Evolutionary conservation across 148 eudicot genomes (phyloP), one percentile per base, ranked within the genome.

Genomic region (Rhododendron griersonianum): DNA sequence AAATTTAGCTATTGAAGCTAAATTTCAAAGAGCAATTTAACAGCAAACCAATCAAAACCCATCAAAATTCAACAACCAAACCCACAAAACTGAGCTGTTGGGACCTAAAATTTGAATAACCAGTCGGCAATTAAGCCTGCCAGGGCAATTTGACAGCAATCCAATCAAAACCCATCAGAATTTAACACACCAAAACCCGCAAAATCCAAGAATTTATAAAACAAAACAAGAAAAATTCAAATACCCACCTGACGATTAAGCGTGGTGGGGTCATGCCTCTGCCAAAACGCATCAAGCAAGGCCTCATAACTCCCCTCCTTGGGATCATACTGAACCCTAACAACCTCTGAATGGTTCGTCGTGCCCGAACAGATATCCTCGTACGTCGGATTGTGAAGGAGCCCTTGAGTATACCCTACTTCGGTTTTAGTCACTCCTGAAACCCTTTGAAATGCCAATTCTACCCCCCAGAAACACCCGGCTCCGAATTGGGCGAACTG

Each of bases 381-480:
- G 69, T 92, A 92, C 16, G 73, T 79, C 0, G 94, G 94, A 23
- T 91, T 87, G 57, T 92, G 87, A 55, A 86, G 21, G 71, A 51
- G 77, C 3, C 94, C 93, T 86, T 92, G 94, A 0, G 85, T 48
- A 80, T 92, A 91, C 19, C 94, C 94, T 8, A 89, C 94, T 23
- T 92, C 93, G 5, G 94, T 92, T 82, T 83, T 90, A 14, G 90
- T 90, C 63, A 92, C 93, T 81, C 93, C 94, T 0, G 93, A 86
- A 47, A 92, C 93, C 82, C 94, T 89, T 89, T 92, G 94, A 44
- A 84, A 92, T 44, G 90, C 93, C 84, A 92, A 78, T 80, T 92
- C 94, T 1, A 91, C 93, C 0, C 94, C 94, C 94, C 94, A 92
- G 83, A 92, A 92, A 10, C 94, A 92, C 16, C 94, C 94, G 0